Percentiles rank a stretch among this genome's conserved stretches.
Evolutionary conservation across 177 flowering plant genomes (phyloP).

Genomic region (Vitis hybrid): DNA sequence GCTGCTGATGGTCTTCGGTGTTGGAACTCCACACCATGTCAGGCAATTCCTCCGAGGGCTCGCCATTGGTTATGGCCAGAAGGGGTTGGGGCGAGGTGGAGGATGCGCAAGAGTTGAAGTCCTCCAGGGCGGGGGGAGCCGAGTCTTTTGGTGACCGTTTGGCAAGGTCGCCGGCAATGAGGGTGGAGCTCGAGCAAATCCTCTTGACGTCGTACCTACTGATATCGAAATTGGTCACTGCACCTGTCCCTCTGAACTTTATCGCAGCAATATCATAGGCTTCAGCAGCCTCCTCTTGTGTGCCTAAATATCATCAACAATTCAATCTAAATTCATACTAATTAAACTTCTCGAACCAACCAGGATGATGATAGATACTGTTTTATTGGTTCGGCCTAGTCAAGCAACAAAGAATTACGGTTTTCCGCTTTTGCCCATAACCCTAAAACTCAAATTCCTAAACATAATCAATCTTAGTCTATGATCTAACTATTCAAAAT

Average conservation of each 20-base stretch:
- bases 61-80: conserved; percentile 31
- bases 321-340: no score
- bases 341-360: no score
- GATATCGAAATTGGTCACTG: conserved; percentile 89
- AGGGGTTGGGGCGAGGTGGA: conserved; percentile 34
- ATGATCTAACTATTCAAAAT: no score
- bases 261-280: conserved; percentile 97
- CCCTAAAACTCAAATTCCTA: no score
- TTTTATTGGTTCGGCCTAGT: no score
- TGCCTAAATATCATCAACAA: conserved; percentile 42
- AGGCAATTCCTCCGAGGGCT: conserved; percentile 30
- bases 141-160: conserved; percentile 62
- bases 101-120: conserved; percentile 30
- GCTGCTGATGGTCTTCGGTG: conserved; percentile 14
- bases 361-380: no score
- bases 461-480: no score
- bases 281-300: conserved; percentile 99
- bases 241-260: conserved; percentile 82
- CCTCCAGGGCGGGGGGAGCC: conserved; percentile 23
- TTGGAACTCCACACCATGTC: conserved; percentile 43
- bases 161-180: conserved; percentile 69
- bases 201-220: conserved; percentile 85
- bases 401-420: no score
- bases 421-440: no score
- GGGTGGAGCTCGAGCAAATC: conserved; percentile 76